Percentiles rank a stretch among this genome's conserved stretches.
Evolutionary conservation across 139 green algal species (phyloP).

Genomic region (Picochlorum sp.): DNA sequence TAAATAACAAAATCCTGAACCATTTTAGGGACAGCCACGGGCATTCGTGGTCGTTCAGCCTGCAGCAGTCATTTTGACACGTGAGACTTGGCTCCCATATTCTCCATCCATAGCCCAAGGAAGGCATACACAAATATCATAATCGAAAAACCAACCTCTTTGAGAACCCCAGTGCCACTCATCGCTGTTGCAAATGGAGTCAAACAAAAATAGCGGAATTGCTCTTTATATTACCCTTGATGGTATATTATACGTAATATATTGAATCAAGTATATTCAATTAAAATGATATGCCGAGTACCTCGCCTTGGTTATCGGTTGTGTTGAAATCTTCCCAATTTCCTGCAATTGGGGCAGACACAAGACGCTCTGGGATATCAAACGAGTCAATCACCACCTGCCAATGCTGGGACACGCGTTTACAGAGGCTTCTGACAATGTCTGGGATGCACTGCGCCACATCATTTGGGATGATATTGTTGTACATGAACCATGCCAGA

Average conservation of each 20-base stretch:
- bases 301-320: conserved; percentile 45
- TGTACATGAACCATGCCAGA: conserved; percentile 61
- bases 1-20: conserved; percentile 95
- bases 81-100: no score
- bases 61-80: neutral
- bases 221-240: neutral
- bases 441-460: conserved; percentile 33
- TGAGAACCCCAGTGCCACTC: no score
- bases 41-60: neutral
- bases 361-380: conserved; percentile 76
- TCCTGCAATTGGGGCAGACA: conserved; percentile 72
- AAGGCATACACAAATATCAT: no score
- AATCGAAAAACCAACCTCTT: no score
- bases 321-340: conserved; percentile 79
- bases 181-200: no score
- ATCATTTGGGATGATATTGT: conserved; percentile 46
- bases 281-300: conserved; percentile 28
- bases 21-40: conserved; percentile 67
- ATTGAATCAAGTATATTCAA: neutral
- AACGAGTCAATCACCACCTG: conserved; percentile 57
- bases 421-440: conserved; percentile 38
- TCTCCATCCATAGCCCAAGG: no score
- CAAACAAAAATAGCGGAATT: no score
- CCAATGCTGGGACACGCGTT: conserved; percentile 32
- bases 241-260: neutral